A percentile compares a stretch with the other conserved stretches of the same genome.
Evolutionary conservation across 2,329 filamentous ascomycete genomes (phyloP).

Genomic region (Rhynchosporium secalis): DNA sequence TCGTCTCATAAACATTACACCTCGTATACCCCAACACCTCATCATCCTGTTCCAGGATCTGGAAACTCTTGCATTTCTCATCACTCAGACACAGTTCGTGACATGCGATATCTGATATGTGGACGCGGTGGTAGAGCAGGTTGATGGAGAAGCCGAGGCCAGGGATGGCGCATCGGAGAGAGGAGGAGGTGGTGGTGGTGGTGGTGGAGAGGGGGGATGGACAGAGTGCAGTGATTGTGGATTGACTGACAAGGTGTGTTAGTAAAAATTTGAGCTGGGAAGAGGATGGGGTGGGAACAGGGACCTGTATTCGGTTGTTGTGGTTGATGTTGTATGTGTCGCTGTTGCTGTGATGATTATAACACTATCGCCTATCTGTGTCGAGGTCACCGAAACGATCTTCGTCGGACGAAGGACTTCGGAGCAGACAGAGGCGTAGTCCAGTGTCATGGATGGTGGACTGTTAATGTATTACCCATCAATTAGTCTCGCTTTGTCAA

Average conservation of each 20-base stretch:
- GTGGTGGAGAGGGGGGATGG: not conserved
- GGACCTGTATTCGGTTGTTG: conserved; percentile 1
- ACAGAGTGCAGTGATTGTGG: conserved; percentile 11
- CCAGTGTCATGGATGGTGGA: not conserved
- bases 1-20: conserved; percentile 10
- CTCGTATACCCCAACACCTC: not conserved
- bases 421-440: not conserved
- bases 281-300: not conserved
- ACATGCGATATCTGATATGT: not conserved
- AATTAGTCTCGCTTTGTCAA: no score
- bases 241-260: not conserved
- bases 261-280: not conserved
- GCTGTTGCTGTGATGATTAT: conserved; percentile 3
- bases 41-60: conserved; percentile 11
- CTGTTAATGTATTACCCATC: no score
- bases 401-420: conserved; percentile 3
- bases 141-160: conserved; percentile 1
- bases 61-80: conserved; percentile 4
- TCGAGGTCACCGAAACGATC: not conserved
- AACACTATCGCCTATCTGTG: not conserved
- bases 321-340: conserved; percentile 1
- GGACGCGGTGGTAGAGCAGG: not conserved
- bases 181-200: not conserved
- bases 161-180: not conserved
- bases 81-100: conserved; percentile 5